Evolutionary conservation across 345 rosid genomes (phyloP).

Genomic region (Gossypium bickii): DNA sequence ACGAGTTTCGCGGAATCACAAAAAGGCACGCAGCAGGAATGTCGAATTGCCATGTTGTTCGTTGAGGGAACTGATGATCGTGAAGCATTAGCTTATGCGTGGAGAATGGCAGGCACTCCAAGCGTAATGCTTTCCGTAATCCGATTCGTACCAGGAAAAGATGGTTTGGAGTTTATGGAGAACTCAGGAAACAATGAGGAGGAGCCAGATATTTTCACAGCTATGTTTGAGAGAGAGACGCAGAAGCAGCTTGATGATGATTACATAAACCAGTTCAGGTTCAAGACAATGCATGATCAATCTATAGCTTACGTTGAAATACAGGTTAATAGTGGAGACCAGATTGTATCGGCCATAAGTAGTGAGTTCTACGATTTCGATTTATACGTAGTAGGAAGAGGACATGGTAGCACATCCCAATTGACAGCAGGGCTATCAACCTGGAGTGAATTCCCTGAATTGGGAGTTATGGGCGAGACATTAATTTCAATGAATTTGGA

Average conservation of each 20-base stretch:
- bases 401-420: conserved; percentile 11
- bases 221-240: conserved; percentile 6
- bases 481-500: conserved; percentile 22
- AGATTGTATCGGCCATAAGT: conserved; percentile 16
- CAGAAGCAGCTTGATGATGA: conserved; percentile 34
- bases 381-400: conserved; percentile 37
- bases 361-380: conserved; percentile 19
- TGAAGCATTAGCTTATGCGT: conserved; percentile 32
- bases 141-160: conserved; percentile 20
- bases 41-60: conserved; percentile 29
- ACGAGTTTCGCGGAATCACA: background rate
- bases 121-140: conserved; percentile 19
- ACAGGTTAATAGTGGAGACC: conserved; percentile 15
- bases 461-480: conserved; percentile 33
- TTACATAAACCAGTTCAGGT: conserved; percentile 34
- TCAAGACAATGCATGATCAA: conserved; percentile 24
- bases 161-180: background rate
- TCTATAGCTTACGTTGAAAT: conserved; percentile 28
- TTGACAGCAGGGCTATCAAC: conserved; percentile 26
- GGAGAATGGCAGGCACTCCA: conserved; percentile 30
- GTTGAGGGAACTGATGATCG: conserved; percentile 36
- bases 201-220: background rate
- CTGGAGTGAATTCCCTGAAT: conserved; percentile 30
- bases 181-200: background rate
- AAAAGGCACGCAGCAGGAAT: background rate